A percentile compares a stretch with the other conserved stretches of the same genome.
phyloP scores from a whole-genome alignment of 441 rosid species.

The Pelargonium fulgidum region DNA sequence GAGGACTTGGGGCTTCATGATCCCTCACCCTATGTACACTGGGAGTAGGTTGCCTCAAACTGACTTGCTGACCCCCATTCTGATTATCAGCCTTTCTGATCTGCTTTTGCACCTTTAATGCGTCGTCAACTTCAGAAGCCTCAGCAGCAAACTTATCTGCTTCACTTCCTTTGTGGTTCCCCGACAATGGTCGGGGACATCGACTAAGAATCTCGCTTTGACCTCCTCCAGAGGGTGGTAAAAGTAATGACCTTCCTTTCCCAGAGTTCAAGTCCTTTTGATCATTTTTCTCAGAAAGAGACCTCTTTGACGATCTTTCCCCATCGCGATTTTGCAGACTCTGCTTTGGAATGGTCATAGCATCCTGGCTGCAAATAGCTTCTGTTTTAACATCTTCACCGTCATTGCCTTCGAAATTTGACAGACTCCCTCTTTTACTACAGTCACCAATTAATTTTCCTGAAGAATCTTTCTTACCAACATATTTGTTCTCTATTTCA shows the following conservation, averaged over 20 bases:
- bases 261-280: constrained; percentile 25
- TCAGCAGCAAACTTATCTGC: constrained; percentile 23
- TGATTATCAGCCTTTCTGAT: constrained; percentile 40
- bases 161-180: constrained; percentile 33
- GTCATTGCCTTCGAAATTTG: constrained; percentile 31
- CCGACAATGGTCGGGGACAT: constrained; percentile 26
- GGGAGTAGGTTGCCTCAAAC: constrained; percentile 39
- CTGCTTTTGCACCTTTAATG: constrained; percentile 36
- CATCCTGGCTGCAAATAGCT: constrained; percentile 9
- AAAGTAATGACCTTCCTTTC: constrained; percentile 26
- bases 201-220: constrained; percentile 37
- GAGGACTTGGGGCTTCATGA: constrained; percentile 57
- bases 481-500: constrained; percentile 40
- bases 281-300: constrained; percentile 27
- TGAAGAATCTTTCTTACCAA: constrained; percentile 38
- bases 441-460: constrained; percentile 32
- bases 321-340: constrained; percentile 32
- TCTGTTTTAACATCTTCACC: constrained; percentile 41
- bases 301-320: constrained; percentile 26
- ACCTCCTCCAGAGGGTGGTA: constrained; percentile 41
- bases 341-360: constrained; percentile 36
- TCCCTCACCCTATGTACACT: constrained; percentile 51
- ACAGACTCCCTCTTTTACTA: constrained; percentile 37
- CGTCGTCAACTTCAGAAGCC: constrained; percentile 33
- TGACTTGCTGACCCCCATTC: constrained; percentile 38